These are phyloP conservation scores for Ricinus communis DNA, from an alignment of 345 rosid genomes.

Conservation along the genomic window DNA sequence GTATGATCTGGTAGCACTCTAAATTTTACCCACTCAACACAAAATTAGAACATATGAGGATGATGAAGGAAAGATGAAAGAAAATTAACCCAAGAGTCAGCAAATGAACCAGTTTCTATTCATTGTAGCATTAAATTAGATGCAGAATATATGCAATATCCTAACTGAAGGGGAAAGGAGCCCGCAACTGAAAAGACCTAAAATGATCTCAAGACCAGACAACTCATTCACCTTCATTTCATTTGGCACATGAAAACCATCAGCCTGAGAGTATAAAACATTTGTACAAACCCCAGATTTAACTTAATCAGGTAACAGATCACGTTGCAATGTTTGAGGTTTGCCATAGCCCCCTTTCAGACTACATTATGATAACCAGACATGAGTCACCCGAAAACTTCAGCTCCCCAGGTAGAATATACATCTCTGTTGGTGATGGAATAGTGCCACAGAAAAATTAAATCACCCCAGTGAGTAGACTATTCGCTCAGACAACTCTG, in stretches of 20 bases:
- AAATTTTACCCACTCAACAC: too few species aligned
- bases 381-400: neutral
- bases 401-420: neutral
- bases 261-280: neutral
- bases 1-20: too few species aligned
- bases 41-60: too few species aligned
- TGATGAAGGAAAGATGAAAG: too few species aligned
- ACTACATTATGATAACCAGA: neutral
- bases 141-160: neutral
- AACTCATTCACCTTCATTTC: constrained; percentile 1
- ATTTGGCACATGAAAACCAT: neutral
- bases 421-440: neutral
- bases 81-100: neutral
- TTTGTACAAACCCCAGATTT: neutral
- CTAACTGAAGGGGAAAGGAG: neutral
- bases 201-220: neutral
- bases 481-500: constrained; percentile 65
- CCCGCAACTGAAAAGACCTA: neutral
- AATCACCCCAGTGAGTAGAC: constrained; percentile 55
- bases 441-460: neutral
- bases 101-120: neutral
- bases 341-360: neutral
- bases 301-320: neutral
- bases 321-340: neutral
- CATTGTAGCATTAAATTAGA: neutral